These are phyloP conservation scores for Laburnicola sp. DNA, from an alignment of 2,329 filamentous ascomycete species.

Conservation along the genomic window DNA sequence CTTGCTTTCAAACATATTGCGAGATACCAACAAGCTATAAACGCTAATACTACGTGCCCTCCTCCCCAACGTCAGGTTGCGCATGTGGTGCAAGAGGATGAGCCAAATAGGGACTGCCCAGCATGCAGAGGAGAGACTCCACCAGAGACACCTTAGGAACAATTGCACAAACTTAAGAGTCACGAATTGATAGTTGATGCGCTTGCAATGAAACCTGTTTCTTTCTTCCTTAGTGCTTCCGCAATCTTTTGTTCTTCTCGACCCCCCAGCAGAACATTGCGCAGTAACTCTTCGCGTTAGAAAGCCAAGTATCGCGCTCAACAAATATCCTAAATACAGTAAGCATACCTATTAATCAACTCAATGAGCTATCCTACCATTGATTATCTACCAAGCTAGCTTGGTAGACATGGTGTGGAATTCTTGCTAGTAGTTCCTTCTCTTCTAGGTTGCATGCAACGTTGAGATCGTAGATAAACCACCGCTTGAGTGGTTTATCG, in stretches of 20 bases:
- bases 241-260: slow-evolving; percentile 9
- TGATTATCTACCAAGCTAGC: slow-evolving; percentile 11
- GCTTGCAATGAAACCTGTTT: slow-evolving; percentile 11
- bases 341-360: slow-evolving; percentile 7
- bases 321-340: slow-evolving; percentile 11
- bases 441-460: background rate
- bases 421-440: slow-evolving; percentile 1
- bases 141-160: slow-evolving; percentile 11
- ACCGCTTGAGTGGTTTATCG: slow-evolving; percentile 10
- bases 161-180: slow-evolving; percentile 9
- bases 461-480: slow-evolving; percentile 15
- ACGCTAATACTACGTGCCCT: background rate
- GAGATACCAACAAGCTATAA: too few species aligned
- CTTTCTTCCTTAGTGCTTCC: slow-evolving; percentile 7
- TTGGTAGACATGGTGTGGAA: slow-evolving; percentile 12
- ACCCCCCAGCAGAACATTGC: slow-evolving; percentile 5
- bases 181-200: slow-evolving; percentile 11
- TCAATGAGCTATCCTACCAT: slow-evolving; percentile 9
- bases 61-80: slow-evolving; percentile 3
- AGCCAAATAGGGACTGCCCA: slow-evolving; percentile 7
- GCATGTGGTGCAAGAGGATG: slow-evolving; percentile 12
- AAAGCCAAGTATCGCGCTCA: slow-evolving; percentile 8
- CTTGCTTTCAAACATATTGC: too few species aligned
- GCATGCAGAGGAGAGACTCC: slow-evolving; percentile 7
- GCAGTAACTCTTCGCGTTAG: background rate